Evolutionary conservation across 805 yeast species (phyloP), one percentile per base, ranked within the genome.

Genomic region (Sugiyamaella smithiae): DNA sequence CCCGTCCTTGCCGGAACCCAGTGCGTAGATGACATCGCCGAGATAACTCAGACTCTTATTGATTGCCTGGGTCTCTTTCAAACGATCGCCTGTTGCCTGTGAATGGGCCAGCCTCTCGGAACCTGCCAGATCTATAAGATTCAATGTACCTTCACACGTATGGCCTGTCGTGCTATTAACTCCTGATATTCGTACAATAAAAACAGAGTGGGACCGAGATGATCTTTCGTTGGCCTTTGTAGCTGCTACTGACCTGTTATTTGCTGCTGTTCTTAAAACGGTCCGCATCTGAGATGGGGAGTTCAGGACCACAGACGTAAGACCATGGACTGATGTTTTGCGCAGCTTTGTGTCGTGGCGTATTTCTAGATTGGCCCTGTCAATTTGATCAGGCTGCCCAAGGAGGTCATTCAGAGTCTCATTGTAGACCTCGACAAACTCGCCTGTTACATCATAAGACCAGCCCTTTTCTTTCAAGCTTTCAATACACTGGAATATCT

Each of bases 81-180:
- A 69, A 43, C 97, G 68, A 9, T 82, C 86, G 0, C 97, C 97
- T 1, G 78, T 76, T 0, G 81, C 95, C 59, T 82, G 85, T 0
- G 96, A 85, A 14, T 78, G 74, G 7, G 82, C 66, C 12, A 90
- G 71, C 49, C 98, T 73, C 68, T 91, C 99, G 0, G 96, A 88
- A 1, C 99, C 99, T 0, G 99, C 99, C 48, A 91, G 71, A 67
- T 91, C 99, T 43, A 93, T 81, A 47, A 91, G 69, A 60, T 91
- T 90, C 49, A 91, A 69, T 1, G 78, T 74, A 8, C 97, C 93
- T 12, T 67, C 58, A 1, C 76, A 65, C 1, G 54, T 51, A 24
- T 77, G 78, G 0, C 78, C 77, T 0, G 84, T 78, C 7, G 60
- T 58, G 1, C 54, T 16, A 59, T 86, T 80, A 2, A 42, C 45